These are phyloP conservation scores for Spinacia oleracea DNA, from an alignment of 179 eudicot species.

Conservation along the genomic window DNA sequence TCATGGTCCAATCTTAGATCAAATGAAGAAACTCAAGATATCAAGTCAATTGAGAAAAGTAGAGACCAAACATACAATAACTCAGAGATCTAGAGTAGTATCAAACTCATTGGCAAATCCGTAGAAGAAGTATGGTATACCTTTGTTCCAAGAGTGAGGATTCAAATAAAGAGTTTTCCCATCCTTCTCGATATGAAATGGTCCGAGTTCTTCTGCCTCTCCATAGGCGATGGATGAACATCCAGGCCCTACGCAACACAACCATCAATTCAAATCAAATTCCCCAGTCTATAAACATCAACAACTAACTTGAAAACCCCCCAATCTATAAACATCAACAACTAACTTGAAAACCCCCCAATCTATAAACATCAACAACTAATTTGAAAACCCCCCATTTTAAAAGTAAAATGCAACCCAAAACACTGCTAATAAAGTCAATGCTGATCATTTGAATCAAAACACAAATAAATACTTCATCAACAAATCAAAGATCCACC, in stretches of 20 bases:
- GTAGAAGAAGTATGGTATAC: conserved; percentile 30
- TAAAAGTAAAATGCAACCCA: background rate
- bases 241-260: conserved; percentile 76
- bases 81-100: background rate
- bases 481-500: background rate
- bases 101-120: conserved; percentile 3
- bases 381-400: background rate
- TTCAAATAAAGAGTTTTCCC: conserved; percentile 79
- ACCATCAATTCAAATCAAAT: conserved; percentile 17
- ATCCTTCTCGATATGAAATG: conserved; percentile 84
- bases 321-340: background rate
- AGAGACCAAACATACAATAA: background rate
- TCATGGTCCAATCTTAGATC: background rate
- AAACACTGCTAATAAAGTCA: background rate
- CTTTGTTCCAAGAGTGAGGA: conserved; percentile 88
- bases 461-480: background rate
- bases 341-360: background rate
- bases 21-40: background rate
- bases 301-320: background rate
- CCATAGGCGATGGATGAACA: conserved; percentile 96
- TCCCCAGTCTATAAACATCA: background rate
- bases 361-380: background rate
- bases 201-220: conserved; percentile 93
- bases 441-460: background rate
- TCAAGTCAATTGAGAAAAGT: background rate